Conservation (phyloP, 805 yeast species). For the Barnettozyma vustinii region DNA sequence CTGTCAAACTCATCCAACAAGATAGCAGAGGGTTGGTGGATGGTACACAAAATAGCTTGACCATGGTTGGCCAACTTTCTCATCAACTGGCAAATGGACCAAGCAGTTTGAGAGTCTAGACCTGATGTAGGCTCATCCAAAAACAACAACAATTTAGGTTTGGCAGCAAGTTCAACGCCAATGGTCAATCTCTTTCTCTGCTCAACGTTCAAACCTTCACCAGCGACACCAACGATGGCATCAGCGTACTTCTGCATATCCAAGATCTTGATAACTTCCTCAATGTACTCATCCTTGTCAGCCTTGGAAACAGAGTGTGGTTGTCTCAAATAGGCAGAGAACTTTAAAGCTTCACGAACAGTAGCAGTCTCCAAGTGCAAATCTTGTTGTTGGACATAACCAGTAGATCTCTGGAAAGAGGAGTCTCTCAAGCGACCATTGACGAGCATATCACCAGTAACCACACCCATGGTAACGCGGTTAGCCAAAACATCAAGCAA, state of each 20-base stretch:
- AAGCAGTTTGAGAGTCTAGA: conserved; percentile 65
- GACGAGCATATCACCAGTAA: conserved; percentile 57
- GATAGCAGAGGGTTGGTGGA: conserved; percentile 83
- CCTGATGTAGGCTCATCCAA: conserved; percentile 70
- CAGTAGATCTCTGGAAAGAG: too few species aligned
- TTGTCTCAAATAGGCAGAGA: conserved; percentile 68
- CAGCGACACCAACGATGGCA: conserved; percentile 70
- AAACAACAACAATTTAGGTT: conserved; percentile 53
- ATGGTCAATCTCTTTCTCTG: conserved; percentile 62
- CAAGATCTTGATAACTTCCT: conserved; percentile 54
- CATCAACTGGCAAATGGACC: conserved; percentile 64
- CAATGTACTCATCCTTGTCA: conserved; percentile 64
- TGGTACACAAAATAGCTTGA: conserved; percentile 66
- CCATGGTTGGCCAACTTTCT: conserved; percentile 56
- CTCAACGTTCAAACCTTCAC: conserved; percentile 63
- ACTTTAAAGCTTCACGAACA: conserved; percentile 66
- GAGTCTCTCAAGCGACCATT: conserved; percentile 58
- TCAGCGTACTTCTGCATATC: conserved; percentile 64
- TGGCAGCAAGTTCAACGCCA: conserved; percentile 65
- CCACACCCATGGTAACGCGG: conserved; percentile 65
- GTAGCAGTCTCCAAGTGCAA: conserved; percentile 57
- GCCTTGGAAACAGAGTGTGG: conserved; percentile 43
- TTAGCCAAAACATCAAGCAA: conserved; percentile 66
- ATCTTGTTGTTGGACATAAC: too few species aligned
- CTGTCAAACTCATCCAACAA: conserved; percentile 75